phyloP scores from a whole-genome alignment of 345 rosid species.

The Xanthoceras sorbifolium region DNA sequence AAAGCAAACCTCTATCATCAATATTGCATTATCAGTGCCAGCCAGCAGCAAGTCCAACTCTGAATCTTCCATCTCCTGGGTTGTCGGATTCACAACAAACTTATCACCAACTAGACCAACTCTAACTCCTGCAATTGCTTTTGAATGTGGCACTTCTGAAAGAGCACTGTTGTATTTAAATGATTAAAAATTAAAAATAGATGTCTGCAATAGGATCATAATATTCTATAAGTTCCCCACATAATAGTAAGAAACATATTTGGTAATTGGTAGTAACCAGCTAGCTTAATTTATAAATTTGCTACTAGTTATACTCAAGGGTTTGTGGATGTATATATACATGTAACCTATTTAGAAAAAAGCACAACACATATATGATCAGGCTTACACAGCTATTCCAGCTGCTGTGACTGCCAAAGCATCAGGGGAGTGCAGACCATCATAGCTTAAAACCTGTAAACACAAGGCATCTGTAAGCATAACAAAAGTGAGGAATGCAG shows the following conservation, averaged over 20 bases:
- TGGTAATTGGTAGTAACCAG: background rate
- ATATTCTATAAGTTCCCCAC: constrained; percentile 13
- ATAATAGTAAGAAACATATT: background rate
- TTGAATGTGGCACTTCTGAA: constrained; percentile 90
- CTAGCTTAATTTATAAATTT: background rate
- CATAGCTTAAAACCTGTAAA: constrained; percentile 89
- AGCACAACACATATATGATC: constrained; percentile 1
- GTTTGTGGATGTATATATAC: background rate
- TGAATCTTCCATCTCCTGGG: constrained; percentile 89
- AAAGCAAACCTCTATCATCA: constrained; percentile 84
- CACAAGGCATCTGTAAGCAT: constrained; percentile 6
- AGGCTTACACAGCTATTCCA: constrained; percentile 90
- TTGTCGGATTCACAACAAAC: constrained; percentile 92
- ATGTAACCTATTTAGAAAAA: background rate
- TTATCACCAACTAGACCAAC: constrained; percentile 74
- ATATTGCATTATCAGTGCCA: constrained; percentile 81
- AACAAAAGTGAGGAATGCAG: background rate
- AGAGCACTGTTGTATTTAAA: constrained; percentile 72
- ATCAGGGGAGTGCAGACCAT: constrained; percentile 91
- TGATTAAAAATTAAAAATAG: constrained; percentile 28
- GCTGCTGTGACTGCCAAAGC: constrained; percentile 94
- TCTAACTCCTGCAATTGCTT: constrained; percentile 82
- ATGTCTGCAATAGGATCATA: constrained; percentile 7
- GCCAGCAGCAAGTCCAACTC: constrained; percentile 85
- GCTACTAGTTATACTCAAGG: background rate